Conservation (phyloP, 768 basidiomycete species). For the Lentinula detonsa region DNA sequence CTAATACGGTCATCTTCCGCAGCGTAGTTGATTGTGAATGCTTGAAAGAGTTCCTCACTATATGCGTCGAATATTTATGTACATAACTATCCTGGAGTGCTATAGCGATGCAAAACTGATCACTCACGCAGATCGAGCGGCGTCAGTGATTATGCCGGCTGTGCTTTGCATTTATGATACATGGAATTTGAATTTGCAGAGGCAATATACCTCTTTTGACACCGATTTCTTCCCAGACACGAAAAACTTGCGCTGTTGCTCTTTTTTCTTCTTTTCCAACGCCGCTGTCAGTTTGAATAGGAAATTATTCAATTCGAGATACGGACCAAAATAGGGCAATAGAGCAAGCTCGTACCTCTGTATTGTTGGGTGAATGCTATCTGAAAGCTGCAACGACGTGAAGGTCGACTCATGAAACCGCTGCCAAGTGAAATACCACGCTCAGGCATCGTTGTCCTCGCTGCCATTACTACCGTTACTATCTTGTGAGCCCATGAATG, state of each 20-base stretch:
- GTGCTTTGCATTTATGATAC: neutral
- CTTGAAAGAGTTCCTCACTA: constrained; percentile 5
- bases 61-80: no score
- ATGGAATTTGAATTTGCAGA: neutral
- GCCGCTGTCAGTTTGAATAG: neutral
- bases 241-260: constrained; percentile 1
- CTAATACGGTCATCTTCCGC: constrained; percentile 3
- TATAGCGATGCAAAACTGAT: neutral
- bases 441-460: neutral
- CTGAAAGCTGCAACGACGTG: neutral
- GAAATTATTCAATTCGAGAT: neutral
- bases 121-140: neutral
- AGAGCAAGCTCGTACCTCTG: neutral
- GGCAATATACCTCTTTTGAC: neutral
- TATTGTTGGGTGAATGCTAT: neutral
- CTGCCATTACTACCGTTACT: constrained; percentile 1
- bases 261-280: constrained; percentile 4
- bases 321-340: neutral
- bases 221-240: neutral
- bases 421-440: neutral
- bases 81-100: neutral
- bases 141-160: neutral
- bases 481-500: neutral
- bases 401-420: no score
- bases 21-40: constrained; percentile 4